Conservation (phyloP, 2,329 filamentous ascomycete genomes). For the Mariannaea elegans region DNA sequence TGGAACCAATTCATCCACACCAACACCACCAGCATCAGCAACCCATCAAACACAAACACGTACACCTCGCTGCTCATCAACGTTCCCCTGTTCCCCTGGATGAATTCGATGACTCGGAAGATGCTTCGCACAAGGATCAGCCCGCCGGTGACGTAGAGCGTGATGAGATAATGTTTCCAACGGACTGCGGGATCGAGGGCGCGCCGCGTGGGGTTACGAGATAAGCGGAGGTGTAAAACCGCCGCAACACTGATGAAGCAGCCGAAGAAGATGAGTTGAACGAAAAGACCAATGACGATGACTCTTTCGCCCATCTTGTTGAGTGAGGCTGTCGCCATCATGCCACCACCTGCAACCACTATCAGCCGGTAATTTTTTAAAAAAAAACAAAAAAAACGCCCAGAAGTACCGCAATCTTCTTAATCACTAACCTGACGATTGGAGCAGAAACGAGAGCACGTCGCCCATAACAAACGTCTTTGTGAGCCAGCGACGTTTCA, state of each 20-base stretch:
- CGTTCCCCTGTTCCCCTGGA: conserved; percentile 45
- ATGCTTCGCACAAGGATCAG: conserved; percentile 53
- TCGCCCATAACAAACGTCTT: conserved; percentile 64
- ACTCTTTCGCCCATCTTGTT: conserved; percentile 53
- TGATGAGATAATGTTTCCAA: conserved; percentile 43
- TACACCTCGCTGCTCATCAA: conserved; percentile 46
- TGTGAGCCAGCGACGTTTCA: conserved; percentile 55
- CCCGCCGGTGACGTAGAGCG: conserved; percentile 37
- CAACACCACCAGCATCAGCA: conserved; percentile 45
- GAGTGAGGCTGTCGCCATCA: conserved; percentile 33
- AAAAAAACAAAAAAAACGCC: too few relatives aligned
- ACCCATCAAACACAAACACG: conserved; percentile 50
- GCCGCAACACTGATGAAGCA: conserved; percentile 59
- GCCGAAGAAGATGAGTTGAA: conserved; percentile 65
- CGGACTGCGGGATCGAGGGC: conserved; percentile 33
- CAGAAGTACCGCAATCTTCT: too few relatives aligned
- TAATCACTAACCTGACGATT: conserved; percentile 32
- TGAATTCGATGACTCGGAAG: conserved; percentile 55
- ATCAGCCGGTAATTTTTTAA: too few relatives aligned
- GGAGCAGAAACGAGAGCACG: conserved; percentile 53
- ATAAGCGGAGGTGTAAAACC: conserved; percentile 53
- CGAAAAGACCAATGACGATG: conserved; percentile 60
- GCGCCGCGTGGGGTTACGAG: conserved; percentile 18
- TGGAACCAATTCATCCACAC: conserved; percentile 44
- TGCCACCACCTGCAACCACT: conserved; percentile 39